Evolutionary conservation across 805 yeast genomes (phyloP), one percentile per base, ranked within the genome.

Genomic region (Candida schatavii): DNA sequence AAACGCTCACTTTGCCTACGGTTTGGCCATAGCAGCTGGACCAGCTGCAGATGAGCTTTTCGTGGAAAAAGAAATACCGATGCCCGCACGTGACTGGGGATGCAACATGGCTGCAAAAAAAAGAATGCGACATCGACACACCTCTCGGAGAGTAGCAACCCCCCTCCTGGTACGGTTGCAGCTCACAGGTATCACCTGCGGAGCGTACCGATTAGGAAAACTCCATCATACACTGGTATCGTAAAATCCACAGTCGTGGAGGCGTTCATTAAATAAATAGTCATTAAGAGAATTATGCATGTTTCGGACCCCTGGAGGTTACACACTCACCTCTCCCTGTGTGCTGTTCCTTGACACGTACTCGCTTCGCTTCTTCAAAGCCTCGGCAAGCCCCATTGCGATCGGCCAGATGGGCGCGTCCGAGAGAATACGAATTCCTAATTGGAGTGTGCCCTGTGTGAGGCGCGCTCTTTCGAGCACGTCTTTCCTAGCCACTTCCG

Each of bases 321-420:
- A 7, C 15, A 30, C 33, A n/a, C 15, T 30, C 10, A 18, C 11
- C 20, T 5, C 11, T 17, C 7, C 18, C 35, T 5, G 17, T 23
- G 10, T 13, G 15, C 5, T 14, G 4, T 31, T 9, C 21, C 19
- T 31, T 5, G 35, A 31, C 4, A 31, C 19, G 18, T 31, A 17
- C 9, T 46, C 49, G 26, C 56, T 57, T 54, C 89, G 74, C 25
- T 81, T 75, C 55, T 83, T 85, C 52, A 85, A 68, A 2, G 88
- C 89, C 56, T 85, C 91, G 0, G 91, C 91, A 66, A 85, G 83
- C 15, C 83, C 77, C 58, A 85, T 65, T 0, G 89, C 86, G 39
- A 85, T 74, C 0, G 93, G 93, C 95, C 95, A 85, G 20, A 85
- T 83, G 13, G 93, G 93, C 0, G 90, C 90, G 66, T 85, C 93